phyloP scores from a whole-genome alignment of 164 flowering plant species.

The Stephania japonica region DNA sequence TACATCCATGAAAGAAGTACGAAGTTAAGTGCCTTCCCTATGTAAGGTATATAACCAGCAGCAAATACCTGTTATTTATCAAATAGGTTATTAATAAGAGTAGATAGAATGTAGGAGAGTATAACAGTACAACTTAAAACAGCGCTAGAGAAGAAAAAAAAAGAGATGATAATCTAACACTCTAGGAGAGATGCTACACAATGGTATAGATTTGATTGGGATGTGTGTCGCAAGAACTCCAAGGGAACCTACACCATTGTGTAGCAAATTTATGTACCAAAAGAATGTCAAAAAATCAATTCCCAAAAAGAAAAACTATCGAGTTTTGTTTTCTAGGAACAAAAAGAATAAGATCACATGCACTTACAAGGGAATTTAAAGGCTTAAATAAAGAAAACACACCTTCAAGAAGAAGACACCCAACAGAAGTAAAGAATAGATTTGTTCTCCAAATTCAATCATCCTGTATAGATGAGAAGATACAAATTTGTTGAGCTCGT shows the following conservation, averaged over 20 bases:
- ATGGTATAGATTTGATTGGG: no score
- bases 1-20: conserved; percentile 94
- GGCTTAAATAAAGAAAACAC: background rate
- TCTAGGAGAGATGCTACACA: no score
- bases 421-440: conserved; percentile 67
- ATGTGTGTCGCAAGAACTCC: no score
- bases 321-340: background rate
- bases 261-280: no score
- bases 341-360: background rate
- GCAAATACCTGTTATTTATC: conserved; percentile 58
- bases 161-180: no score
- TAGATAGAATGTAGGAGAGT: background rate
- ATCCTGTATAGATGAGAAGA: conserved; percentile 35
- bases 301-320: background rate
- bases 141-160: background rate
- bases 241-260: no score
- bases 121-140: background rate
- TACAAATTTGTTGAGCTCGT: background rate
- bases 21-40: conserved; percentile 79
- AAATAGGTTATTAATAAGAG: background rate
- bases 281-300: no score
- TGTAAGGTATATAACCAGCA: conserved; percentile 63
- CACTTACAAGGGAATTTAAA: background rate
- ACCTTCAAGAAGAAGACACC: conserved; percentile 83
- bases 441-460: conserved; percentile 74